Evolutionary conservation across 108 stramenopile genomes (phyloP).

Genomic region (Cyclotella cryptica): DNA sequence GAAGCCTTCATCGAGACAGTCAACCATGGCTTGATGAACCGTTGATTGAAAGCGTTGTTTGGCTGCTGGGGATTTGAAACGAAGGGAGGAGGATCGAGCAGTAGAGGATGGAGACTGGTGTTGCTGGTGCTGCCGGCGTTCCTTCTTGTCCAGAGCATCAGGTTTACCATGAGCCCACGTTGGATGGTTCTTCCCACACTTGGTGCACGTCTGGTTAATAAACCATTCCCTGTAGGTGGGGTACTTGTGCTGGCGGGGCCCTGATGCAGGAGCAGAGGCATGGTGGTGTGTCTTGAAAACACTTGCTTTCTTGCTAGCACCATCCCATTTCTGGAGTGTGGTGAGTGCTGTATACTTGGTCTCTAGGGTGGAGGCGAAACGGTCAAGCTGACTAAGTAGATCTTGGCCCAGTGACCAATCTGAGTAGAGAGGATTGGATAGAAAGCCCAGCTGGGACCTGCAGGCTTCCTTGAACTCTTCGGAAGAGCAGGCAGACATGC

Average conservation of each 20-base stretch:
- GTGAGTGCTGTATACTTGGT: background rate
- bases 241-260: background rate
- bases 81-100: background rate
- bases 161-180: background rate
- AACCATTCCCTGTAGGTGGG: background rate
- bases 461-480: too few species aligned
- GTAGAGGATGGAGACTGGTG: background rate
- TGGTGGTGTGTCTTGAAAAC: background rate
- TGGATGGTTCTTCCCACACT: background rate
- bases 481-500: background rate
- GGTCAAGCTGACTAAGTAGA: background rate
- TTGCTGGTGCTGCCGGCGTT: background rate
- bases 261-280: background rate
- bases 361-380: background rate
- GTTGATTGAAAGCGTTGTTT: background rate
- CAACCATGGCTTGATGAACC: constrained; percentile 1
- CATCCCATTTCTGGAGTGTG: background rate
- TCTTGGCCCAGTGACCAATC: background rate
- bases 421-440: background rate
- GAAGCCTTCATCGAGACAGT: background rate
- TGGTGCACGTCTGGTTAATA: background rate
- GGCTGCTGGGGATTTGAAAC: background rate
- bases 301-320: background rate
- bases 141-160: too few species aligned
- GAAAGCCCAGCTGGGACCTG: background rate